phyloP scores from a whole-genome alignment of 768 basidiomycete species.

The Russula earlei region DNA sequence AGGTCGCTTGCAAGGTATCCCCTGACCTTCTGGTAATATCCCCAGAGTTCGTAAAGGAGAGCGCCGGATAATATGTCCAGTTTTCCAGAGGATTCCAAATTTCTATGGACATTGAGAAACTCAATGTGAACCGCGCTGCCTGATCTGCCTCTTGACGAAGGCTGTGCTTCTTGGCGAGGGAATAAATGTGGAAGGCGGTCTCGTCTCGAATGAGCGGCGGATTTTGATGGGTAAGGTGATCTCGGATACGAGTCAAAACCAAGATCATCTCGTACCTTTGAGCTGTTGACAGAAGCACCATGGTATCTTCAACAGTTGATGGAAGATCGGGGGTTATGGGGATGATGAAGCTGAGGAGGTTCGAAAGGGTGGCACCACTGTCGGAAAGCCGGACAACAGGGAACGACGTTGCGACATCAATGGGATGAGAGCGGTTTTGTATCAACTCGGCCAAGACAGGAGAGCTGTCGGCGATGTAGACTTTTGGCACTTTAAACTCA shows the following conservation, averaged over 20 bases:
- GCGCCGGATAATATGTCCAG: background rate
- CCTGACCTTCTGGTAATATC: background rate
- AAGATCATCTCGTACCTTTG: slow-evolving; percentile 3
- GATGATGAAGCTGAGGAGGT: slow-evolving; percentile 9
- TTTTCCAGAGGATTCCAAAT: background rate
- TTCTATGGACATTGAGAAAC: background rate
- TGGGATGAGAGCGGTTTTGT: background rate
- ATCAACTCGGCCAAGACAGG: slow-evolving; percentile 21
- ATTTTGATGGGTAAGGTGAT: background rate
- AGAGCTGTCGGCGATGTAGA: slow-evolving; percentile 8
- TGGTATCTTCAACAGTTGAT: background rate
- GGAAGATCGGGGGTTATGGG: background rate
- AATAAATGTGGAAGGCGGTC: background rate
- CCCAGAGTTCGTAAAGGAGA: slow-evolving; percentile 5
- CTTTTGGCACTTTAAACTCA: slow-evolving; percentile 3
- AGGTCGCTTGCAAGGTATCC: background rate
- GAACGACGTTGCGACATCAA: background rate
- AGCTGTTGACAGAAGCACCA: slow-evolving; percentile 2
- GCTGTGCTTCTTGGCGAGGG: background rate
- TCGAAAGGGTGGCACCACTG: slow-evolving; percentile 1
- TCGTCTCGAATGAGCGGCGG: slow-evolving; percentile 4
- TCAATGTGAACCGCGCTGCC: slow-evolving; percentile 1
- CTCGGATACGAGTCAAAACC: background rate
- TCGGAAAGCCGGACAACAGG: slow-evolving; percentile 1
- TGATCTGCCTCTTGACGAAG: slow-evolving; percentile 3